Evolutionary conservation across 345 rosid genomes (phyloP), one percentile per base, ranked within the genome.

Genomic region (Eucalyptus sp.): DNA sequence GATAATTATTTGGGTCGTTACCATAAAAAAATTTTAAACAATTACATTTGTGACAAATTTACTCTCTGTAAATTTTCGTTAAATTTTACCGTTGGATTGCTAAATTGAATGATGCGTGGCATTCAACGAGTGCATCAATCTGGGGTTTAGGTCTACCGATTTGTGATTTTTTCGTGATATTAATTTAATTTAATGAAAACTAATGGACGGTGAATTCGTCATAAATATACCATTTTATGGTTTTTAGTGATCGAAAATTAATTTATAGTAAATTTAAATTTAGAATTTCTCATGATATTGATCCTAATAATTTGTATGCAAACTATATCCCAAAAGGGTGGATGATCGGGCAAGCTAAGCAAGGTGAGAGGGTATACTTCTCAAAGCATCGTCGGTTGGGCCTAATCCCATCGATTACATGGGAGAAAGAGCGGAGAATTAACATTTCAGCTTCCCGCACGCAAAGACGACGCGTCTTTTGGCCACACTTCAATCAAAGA

Each of bases 131-230:
- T 50, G 7, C 1, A 50, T 50, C 3, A 0, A 50, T 50, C 0
- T 50, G 3, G 17, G 6, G 3, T 50, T 50, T 14, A 1, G 0
- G 4, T 3, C 5, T 52, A 52, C 0, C 0, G 2, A 20, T 52
- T 8, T 52, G 58, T 52, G 25, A 52, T 52, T 3, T 52, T 52
- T 52, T 52, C 10, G 0, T 8, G 2, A 20, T 52, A 3, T 52
- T 52, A 52, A 52, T 20, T 52, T 0, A 52, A 52, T 52, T 52
- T 52, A 8, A 52, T 20, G 8, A 52, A 1, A 20, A 18, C 0
- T 52, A 20, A 52, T 1, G 10, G 2, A 20, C 8, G 10, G 2
- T 8, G 10, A 20, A 52, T 20, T 52, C 25, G 5, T 20, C 10
- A 8, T 52, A 52, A 3, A 52, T 52, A 0, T 20, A 52, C 0